Conservation (phyloP, 2,329 filamentous ascomycete species). For the Xylariaceae sp. region DNA sequence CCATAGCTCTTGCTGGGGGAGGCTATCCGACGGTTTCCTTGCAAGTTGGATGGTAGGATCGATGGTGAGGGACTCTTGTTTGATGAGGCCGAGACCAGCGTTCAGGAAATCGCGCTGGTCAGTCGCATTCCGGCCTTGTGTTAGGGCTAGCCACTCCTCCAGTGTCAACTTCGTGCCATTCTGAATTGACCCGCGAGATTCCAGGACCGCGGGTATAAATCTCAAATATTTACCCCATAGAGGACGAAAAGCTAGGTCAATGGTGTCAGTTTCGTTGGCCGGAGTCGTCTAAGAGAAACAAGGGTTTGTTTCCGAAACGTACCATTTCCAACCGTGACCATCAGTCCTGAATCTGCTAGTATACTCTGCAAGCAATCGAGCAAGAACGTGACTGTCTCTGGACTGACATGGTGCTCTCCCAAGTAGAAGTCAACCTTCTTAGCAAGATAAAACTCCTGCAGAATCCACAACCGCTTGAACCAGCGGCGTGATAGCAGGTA, state of each 20-base stretch:
- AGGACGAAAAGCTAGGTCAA: not conserved
- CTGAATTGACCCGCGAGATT: constrained; percentile 4
- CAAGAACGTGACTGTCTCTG: not conserved
- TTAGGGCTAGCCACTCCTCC: constrained; percentile 9
- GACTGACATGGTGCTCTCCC: constrained; percentile 5
- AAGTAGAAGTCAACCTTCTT: constrained; percentile 3
- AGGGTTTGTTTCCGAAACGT: not conserved
- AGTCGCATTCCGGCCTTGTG: constrained; percentile 2
- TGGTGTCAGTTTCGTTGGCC: not conserved
- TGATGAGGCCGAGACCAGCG: constrained; percentile 5
- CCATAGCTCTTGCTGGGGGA: constrained; percentile 1
- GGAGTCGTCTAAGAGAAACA: too few relatives aligned
- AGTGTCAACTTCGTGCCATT: constrained; percentile 7
- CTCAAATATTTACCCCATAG: constrained; percentile 3
- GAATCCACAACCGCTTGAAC: constrained; percentile 10
- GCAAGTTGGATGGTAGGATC: constrained; percentile 9
- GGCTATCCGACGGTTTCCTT: not conserved
- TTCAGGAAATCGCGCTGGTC: constrained; percentile 9
- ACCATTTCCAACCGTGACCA: not conserved
- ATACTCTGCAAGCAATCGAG: not conserved
- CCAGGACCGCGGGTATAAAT: constrained; percentile 5
- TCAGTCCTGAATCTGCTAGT: not conserved
- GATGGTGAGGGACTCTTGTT: constrained; percentile 6
- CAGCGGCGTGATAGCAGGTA: constrained; percentile 10
- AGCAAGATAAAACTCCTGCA: constrained; percentile 12